Evolutionary conservation across 2,329 filamentous ascomycete species (phyloP).

Genomic region (Colletotrichum sp.): DNA sequence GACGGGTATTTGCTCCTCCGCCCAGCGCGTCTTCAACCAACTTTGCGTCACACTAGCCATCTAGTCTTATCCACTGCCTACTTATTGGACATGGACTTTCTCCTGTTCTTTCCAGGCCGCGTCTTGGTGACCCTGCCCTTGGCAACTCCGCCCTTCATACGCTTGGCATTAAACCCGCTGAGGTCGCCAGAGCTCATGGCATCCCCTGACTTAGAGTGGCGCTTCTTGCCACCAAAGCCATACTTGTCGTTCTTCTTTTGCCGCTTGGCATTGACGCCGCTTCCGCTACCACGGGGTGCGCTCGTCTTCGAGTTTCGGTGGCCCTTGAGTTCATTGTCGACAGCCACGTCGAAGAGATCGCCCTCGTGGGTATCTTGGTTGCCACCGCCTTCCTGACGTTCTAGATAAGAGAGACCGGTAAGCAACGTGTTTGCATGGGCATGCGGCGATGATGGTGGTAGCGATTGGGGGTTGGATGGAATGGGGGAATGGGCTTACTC

Average conservation of each 20-base stretch:
- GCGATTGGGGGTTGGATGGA: not conserved
- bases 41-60: not conserved
- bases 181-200: constrained; percentile 83
- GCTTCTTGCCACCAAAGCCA: constrained; percentile 96
- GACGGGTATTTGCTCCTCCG: constrained; percentile 5
- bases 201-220: constrained; percentile 88
- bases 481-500: constrained; percentile 69
- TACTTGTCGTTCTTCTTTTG: constrained; percentile 95
- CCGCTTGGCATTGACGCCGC: constrained; percentile 69
- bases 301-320: constrained; percentile 45
- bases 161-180: constrained; percentile 78
- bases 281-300: constrained; percentile 39
- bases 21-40: not conserved
- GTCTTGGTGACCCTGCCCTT: constrained; percentile 36
- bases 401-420: constrained; percentile 47
- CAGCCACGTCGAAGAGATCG: constrained; percentile 89
- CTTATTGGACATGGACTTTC: constrained; percentile 46
- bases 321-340: constrained; percentile 70
- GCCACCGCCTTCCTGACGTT: constrained; percentile 76
- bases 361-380: constrained; percentile 74
- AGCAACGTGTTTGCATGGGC: not conserved
- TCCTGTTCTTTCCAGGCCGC: constrained; percentile 56
- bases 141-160: constrained; percentile 72
- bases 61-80: not conserved
- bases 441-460: not conserved